Percentiles rank a stretch among this genome's conserved stretches.
Conservation (phyloP, 371 early-diverging fungal genomes). For the Choanephora cucurbitarum region DNA sequence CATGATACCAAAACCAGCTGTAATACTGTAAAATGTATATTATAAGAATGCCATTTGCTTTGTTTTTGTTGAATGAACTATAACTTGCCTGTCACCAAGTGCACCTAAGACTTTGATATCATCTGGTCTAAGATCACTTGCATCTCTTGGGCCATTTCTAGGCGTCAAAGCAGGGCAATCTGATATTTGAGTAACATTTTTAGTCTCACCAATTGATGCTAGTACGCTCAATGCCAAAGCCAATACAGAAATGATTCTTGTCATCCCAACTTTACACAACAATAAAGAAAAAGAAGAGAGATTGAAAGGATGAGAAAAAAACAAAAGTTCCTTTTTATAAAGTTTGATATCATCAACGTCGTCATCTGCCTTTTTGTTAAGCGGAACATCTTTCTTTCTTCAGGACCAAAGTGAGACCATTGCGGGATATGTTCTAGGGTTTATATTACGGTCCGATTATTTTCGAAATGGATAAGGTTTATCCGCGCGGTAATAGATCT, state of each 20-base stretch:
- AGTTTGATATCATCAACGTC: neutral
- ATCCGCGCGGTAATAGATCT: no score
- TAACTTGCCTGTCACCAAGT: constrained; percentile 30
- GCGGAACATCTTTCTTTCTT: neutral
- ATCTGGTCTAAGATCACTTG: constrained; percentile 29
- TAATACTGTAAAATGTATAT: constrained; percentile 32
- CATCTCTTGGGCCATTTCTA: constrained; percentile 11
- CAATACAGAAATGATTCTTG: neutral
- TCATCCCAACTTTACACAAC: constrained; percentile 10
- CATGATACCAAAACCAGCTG: constrained; percentile 39
- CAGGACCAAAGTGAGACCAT: neutral
- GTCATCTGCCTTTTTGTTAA: neutral
- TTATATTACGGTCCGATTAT: no score
- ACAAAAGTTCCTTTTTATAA: neutral
- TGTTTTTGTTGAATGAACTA: no score
- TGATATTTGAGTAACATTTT: constrained; percentile 20
- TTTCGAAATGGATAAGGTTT: no score
- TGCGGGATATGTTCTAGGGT: no score
- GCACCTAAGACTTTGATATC: constrained; percentile 35
- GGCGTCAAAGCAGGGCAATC: constrained; percentile 25
- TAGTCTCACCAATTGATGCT: constrained; percentile 2
- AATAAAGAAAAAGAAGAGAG: neutral
- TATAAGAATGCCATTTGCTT: no score
- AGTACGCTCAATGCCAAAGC: neutral
- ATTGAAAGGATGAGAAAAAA: constrained; percentile 12